Evolutionary conservation across 2,329 filamentous ascomycete species (phyloP).

Genomic region (Botrytis byssoidea): DNA sequence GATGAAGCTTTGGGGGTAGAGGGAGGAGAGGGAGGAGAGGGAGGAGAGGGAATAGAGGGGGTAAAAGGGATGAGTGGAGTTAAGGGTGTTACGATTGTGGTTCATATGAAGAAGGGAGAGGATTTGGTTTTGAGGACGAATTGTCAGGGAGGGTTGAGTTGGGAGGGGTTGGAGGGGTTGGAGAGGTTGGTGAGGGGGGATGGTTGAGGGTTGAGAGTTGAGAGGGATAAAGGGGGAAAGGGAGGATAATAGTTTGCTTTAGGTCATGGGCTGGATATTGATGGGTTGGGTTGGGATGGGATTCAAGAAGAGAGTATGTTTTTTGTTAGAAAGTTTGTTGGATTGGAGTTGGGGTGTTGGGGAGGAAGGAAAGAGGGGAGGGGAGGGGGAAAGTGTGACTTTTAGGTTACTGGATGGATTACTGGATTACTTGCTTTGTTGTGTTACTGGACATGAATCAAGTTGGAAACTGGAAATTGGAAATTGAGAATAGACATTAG

Average conservation of each 20-base stretch:
- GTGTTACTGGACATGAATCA: neutral
- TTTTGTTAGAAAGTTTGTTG: neutral
- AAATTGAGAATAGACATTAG: neutral
- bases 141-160: neutral
- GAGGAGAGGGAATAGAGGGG: neutral
- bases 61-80: constrained; percentile 20
- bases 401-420: neutral
- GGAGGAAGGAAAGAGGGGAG: no score
- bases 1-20: neutral
- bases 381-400: neutral
- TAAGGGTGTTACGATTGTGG: constrained; percentile 31
- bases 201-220: neutral
- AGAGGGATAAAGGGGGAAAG: neutral
- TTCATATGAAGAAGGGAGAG: constrained; percentile 30
- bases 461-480: neutral
- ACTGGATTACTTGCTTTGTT: neutral
- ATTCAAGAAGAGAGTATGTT: neutral
- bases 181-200: neutral
- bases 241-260: neutral
- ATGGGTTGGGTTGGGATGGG: neutral
- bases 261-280: neutral
- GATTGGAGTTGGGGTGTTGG: neutral
- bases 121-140: constrained; percentile 31
- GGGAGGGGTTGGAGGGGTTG: neutral
- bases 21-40: neutral